Evolutionary conservation across 2,329 filamentous ascomycete genomes (phyloP).

Genomic region (Hirsutella rhossiliensis): DNA sequence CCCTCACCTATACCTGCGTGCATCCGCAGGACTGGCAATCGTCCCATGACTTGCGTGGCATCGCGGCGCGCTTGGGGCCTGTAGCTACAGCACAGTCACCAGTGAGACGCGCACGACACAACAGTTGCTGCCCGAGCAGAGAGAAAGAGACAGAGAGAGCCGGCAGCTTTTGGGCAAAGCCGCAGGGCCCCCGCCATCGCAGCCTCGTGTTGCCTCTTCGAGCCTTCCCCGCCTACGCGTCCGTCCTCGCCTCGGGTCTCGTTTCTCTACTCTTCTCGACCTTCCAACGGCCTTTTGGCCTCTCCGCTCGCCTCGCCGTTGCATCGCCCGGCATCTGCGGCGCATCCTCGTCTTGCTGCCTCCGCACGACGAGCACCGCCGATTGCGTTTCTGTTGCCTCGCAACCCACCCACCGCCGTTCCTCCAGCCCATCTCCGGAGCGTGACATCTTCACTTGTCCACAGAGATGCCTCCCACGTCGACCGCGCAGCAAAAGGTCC

Average conservation of each 20-base stretch:
- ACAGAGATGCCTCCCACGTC: conserved; percentile 25
- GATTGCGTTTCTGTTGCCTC: no score
- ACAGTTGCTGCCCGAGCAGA: neutral
- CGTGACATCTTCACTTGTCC: neutral
- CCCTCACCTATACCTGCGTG: no score
- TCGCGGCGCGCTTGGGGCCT: no score
- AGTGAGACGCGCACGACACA: neutral
- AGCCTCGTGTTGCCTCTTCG: conserved; percentile 4
- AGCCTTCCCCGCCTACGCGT: neutral
- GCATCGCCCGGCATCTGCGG: no score
- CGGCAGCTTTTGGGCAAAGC: neutral
- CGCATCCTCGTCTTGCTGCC: no score
- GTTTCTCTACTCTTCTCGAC: neutral
- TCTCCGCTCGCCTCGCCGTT: no score
- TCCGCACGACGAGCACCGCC: no score
- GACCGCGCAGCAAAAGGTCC: conserved; percentile 25
- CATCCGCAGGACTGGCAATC: no score
- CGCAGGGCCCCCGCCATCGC: conserved; percentile 8
- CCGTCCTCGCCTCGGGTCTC: neutral
- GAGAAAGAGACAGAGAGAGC: neutral
- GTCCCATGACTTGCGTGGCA: no score
- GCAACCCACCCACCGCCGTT: no score
- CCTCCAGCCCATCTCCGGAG: neutral
- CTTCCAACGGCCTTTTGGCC: neutral
- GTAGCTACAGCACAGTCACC: no score